Evolutionary conservation across 2,329 filamentous ascomycete species (phyloP).

Genomic region (Xylariaceae sp.): DNA sequence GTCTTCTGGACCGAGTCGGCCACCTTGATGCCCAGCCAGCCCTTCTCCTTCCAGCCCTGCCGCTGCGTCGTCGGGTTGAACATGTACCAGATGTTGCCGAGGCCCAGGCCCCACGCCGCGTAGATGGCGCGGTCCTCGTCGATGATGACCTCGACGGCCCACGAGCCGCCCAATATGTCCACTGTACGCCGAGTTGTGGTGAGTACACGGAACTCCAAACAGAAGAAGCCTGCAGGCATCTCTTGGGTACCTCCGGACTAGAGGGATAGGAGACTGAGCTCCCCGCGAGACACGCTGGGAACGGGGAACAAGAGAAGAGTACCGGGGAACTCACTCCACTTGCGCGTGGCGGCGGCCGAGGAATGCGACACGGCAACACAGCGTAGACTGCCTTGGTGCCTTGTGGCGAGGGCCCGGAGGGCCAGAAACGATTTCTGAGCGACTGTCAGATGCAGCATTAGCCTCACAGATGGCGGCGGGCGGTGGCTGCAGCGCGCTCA

Average conservation of each 20-base stretch:
- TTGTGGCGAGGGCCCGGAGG: slow-evolving; percentile 47
- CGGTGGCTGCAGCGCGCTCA: slow-evolving; percentile 2
- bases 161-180: slow-evolving; percentile 48
- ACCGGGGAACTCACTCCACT: too few species aligned
- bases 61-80: slow-evolving; percentile 46
- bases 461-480: slow-evolving; percentile 1
- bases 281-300: too few species aligned
- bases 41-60: slow-evolving; percentile 46
- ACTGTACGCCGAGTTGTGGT: slow-evolving; percentile 44
- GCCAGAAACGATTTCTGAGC: slow-evolving; percentile 50
- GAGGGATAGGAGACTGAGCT: too few species aligned
- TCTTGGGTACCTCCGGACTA: too few species aligned
- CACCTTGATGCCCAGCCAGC: slow-evolving; percentile 45
- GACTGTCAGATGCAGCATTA: slow-evolving; percentile 27
- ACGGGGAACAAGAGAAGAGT: too few species aligned
- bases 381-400: slow-evolving; percentile 38
- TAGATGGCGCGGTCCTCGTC: slow-evolving; percentile 51
- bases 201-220: too few species aligned
- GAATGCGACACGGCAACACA: slow-evolving; percentile 55
- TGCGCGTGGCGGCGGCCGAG: slow-evolving; percentile 45
- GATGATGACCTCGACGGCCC: slow-evolving; percentile 47
- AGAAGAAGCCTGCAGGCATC: too few species aligned
- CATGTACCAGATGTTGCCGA: slow-evolving; percentile 42
- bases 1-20: slow-evolving; percentile 36
- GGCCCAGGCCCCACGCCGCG: slow-evolving; percentile 51